Evolutionary conservation across 768 basidiomycete genomes (phyloP), one percentile per base, ranked within the genome.

Genomic region (Suillus alpinus): DNA sequence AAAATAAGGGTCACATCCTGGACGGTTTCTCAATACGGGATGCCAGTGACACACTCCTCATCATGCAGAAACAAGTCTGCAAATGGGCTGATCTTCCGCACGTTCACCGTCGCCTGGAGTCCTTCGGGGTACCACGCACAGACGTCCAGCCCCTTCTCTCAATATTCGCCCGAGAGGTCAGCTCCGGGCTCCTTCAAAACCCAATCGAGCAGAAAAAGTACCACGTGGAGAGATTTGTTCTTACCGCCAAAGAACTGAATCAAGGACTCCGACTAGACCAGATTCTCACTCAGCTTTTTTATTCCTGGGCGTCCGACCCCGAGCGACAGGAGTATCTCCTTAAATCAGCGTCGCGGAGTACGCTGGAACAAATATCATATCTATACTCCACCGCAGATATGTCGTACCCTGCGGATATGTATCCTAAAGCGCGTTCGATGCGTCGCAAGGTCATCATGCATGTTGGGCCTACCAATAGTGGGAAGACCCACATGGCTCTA

Each of bases 381-480:
- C 70, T 80, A 18, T 71, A 76, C 29, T 65, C 67, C 5, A 74
- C 78, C 2, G 77, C 81, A 0, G 76, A 83, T 66, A 66, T 76
- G 14, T 67, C 73, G n/a, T 78, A 75, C 59, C 82, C 83, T 0
- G 81, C 80, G 0, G 86, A 87, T 61, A 69, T 75, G 12, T 86
- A 71, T 66, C 68, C 76, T 0, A 18, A 57, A 9, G 86, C 94
- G 0, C 86, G 96, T 10, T 67, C 72, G 12, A 76, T 87, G 63
- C 81, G 79, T 18, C 83, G 95, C 20, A 92, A 88, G 66, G 78
- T 98, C 66, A 89, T 95, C 71, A 88, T 98, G 80, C 96, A 99
- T 67, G 94, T 99, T 43, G 97, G 96, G 0, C 97, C 97, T 0
- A 98, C 97, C 26, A 99, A 98, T 73, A 93, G 92, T 63, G 97